Conservation (phyloP, 2,329 filamentous ascomycete genomes). For the Colletotrichum neosansevieriae region DNA sequence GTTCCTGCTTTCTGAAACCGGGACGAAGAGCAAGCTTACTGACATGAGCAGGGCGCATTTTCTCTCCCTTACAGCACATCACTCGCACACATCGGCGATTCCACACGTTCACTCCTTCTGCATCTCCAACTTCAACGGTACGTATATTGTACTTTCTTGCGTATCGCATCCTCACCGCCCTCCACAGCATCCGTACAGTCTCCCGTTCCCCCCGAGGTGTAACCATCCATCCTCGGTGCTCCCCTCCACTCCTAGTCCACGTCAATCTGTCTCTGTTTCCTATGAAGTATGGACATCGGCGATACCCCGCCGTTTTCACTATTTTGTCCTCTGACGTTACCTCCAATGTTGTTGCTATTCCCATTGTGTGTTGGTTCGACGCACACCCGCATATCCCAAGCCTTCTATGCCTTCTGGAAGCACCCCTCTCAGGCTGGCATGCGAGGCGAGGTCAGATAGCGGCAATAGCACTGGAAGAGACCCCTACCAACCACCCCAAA, state of each 20-base stretch:
- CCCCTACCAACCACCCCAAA: slow-evolving; percentile 29
- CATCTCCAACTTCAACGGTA: slow-evolving; percentile 25
- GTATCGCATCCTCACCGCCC: slow-evolving; percentile 29
- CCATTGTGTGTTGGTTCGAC: neutral
- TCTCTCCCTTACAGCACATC: slow-evolving; percentile 24
- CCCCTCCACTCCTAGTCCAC: slow-evolving; percentile 25
- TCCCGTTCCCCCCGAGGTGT: slow-evolving; percentile 24
- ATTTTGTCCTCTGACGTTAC: slow-evolving; percentile 23
- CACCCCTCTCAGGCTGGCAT: slow-evolving; percentile 25
- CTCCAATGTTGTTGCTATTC: neutral
- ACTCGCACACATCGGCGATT: slow-evolving; percentile 31
- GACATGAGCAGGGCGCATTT: slow-evolving; percentile 33
- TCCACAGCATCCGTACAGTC: slow-evolving; percentile 22
- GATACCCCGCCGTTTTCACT: slow-evolving; percentile 15
- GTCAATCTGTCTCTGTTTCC: slow-evolving; percentile 35
- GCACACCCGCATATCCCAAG: slow-evolving; percentile 22
- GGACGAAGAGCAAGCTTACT: slow-evolving; percentile 32
- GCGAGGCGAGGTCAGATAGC: slow-evolving; percentile 4
- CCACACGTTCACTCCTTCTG: neutral
- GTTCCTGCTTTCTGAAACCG: slow-evolving; percentile 28
- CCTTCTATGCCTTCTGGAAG: slow-evolving; percentile 36
- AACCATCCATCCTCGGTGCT: slow-evolving; percentile 28
- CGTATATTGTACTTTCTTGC: slow-evolving; percentile 31
- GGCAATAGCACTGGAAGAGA: slow-evolving; percentile 9
- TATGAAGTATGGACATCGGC: slow-evolving; percentile 23